Evolutionary conservation across 2,329 filamentous ascomycete genomes (phyloP).

Genomic region (Diaporthe vexans): DNA sequence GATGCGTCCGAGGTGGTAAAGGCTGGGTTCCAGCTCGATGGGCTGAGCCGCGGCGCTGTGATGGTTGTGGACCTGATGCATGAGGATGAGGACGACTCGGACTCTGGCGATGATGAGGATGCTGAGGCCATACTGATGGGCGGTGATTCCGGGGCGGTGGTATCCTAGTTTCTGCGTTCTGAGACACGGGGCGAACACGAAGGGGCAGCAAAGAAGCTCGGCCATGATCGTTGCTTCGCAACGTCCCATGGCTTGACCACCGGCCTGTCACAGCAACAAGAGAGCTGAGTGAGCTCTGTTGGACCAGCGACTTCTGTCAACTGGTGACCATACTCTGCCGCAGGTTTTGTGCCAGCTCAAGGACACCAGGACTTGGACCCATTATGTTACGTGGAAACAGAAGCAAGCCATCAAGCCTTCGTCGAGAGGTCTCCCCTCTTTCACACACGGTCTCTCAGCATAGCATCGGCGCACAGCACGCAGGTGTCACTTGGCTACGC

Average conservation of each 20-base stretch:
- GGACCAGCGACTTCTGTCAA: not conserved
- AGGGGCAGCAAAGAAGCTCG: not conserved
- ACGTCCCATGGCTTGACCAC: not conserved
- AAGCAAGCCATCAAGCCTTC: too few species aligned
- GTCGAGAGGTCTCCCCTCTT: not conserved
- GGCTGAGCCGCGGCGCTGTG: conserved; percentile 43
- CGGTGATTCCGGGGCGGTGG: conserved; percentile 28
- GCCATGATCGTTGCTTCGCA: not conserved
- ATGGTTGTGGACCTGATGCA: conserved; percentile 45
- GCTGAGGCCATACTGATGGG: conserved; percentile 38
- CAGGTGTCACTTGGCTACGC: not conserved
- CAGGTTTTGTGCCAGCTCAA: too few species aligned
- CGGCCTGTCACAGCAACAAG: not conserved
- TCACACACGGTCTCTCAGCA: not conserved
- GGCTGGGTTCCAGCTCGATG: conserved; percentile 46
- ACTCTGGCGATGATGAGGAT: conserved; percentile 39
- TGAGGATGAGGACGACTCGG: conserved; percentile 40
- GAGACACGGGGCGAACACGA: not conserved
- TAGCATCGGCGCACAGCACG: too few species aligned
- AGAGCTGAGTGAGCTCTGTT: not conserved
- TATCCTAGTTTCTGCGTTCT: not conserved
- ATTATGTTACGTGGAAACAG: not conserved
- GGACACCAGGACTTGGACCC: not conserved
- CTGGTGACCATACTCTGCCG: too few species aligned
- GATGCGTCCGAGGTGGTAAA: conserved; percentile 41